These are phyloP conservation scores for Ceratocystis ficicola DNA, from an alignment of 2,329 filamentous ascomycete species.

Conservation along the genomic window DNA sequence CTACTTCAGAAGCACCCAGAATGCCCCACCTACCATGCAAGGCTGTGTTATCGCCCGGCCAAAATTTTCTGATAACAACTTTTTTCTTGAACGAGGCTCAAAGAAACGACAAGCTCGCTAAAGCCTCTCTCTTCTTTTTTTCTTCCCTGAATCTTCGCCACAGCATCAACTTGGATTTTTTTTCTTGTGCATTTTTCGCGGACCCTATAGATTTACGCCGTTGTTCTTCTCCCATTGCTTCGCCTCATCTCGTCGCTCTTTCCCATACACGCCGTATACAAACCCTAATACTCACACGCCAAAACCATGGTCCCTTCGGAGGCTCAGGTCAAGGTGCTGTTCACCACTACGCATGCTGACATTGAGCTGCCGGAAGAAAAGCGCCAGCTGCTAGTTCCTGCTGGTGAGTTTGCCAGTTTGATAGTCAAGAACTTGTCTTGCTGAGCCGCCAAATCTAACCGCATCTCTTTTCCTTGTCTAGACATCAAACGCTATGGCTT, in stretches of 20 bases:
- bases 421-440: slow-evolving; percentile 7
- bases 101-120: not conserved
- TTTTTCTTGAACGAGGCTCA: not conserved
- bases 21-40: slow-evolving; percentile 16
- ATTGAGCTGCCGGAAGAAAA: slow-evolving; percentile 51
- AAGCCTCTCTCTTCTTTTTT: not conserved
- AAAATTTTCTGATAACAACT: slow-evolving; percentile 20
- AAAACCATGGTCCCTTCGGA: slow-evolving; percentile 32
- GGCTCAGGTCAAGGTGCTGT: slow-evolving; percentile 53
- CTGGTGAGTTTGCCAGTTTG: slow-evolving; percentile 33
- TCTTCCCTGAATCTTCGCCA: not conserved
- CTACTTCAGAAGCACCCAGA: not conserved
- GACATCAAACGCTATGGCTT: slow-evolving; percentile 60
- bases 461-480: slow-evolving; percentile 25
- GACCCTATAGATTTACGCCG: not conserved
- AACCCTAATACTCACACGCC: slow-evolving; percentile 3
- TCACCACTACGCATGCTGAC: slow-evolving; percentile 51
- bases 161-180: not conserved
- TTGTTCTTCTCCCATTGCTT: not conserved
- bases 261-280: not conserved
- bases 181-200: not conserved
- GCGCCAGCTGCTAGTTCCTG: slow-evolving; percentile 50
- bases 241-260: not conserved
- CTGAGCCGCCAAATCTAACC: not conserved
- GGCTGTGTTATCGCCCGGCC: slow-evolving; percentile 19